Base-by-base conservation (phyloP, 2,329 filamentous ascomycete genomes). In the Fusarium sp. region DNA sequence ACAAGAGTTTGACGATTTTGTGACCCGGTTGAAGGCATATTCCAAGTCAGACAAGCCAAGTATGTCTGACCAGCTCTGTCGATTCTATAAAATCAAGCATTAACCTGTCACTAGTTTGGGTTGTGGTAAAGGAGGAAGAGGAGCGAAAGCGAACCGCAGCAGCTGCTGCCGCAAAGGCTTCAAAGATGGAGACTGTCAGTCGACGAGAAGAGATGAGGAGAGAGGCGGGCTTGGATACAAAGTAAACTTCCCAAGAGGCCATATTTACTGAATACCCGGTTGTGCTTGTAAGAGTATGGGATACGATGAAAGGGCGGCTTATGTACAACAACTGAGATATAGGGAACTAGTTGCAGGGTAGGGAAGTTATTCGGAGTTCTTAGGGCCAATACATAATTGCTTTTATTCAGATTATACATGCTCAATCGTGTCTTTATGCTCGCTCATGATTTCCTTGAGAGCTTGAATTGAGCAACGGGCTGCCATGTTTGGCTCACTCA, bases 1-100 rank as follows among this genome's bases (percentile, higher is more conserved):
- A 75, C 86, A 94, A 79, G 94, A 97, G 61, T 97, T 97, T 73
- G 92, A 97, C 76, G 87, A 94, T 56, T 98, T 97, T 75, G 92
- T 97, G 28, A 86, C 76, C 48, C 89, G 90, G 73, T 80, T 99
- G 76, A 97, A 97, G 84, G 88, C 95, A 73, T 93, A 94, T 78
- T 92, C 93, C 26, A 96, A 94, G 82, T 96, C 91, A 15, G 91
- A 97, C 76, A 97, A 95, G 82, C 92, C 92, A 43, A 97, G 94
- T 97, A 84, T 64, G 90, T 82, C 49, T 30, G 20, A 46, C 17
- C 4, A 14, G 7, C 20, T 15, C n/a, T 33, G 17, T 17, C 7
- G 15, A 33, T 15, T n/a, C 8, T 17, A 30, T 15, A 13, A 30
- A 30, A 30, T 11, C 11, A 43, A 45, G 39, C 28, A 40, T 71